These are phyloP conservation scores for Bremia lactucae DNA, from an alignment of 352 stramenopile species.

Conservation along the genomic window DNA sequence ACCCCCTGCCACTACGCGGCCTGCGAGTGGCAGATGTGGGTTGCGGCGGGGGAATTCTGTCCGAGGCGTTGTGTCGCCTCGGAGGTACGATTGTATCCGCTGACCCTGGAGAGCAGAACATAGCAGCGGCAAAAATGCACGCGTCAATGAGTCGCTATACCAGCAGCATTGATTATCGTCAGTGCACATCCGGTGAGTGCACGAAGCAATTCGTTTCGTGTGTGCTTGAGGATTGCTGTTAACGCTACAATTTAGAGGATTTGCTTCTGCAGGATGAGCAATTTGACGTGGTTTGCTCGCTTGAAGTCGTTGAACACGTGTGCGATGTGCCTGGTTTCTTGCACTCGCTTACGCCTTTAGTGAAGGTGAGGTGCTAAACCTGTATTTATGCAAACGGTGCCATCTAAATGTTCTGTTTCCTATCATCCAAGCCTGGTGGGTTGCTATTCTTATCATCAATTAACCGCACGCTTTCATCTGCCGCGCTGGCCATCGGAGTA, in stretches of 20 bases:
- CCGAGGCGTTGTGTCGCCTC: conserved; percentile 66
- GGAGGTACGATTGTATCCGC: conserved; percentile 62
- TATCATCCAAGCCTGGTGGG: conserved; percentile 40
- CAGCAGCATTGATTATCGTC: conserved; percentile 69
- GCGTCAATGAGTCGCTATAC: conserved; percentile 39
- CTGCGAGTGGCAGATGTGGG: conserved; percentile 64
- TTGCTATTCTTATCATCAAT: conserved; percentile 81
- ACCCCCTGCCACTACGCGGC: conserved; percentile 37
- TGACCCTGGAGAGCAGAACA: conserved; percentile 63
- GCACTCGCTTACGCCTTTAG: conserved; percentile 58
- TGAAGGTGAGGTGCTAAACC: conserved; percentile 43
- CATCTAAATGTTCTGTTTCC: not conserved
- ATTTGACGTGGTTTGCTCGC: conserved; percentile 79
- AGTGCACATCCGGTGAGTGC: conserved; percentile 57
- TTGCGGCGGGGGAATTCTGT: conserved; percentile 78
- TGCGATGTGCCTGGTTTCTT: conserved; percentile 59
- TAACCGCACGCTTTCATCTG: conserved; percentile 65
- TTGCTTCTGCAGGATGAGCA: conserved; percentile 53
- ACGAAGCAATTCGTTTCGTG: too few relatives aligned
- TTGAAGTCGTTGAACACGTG: conserved; percentile 83
- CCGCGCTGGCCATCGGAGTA: conserved; percentile 54
- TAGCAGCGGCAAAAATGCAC: conserved; percentile 57
- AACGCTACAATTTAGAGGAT: conserved; percentile 32
- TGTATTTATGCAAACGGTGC: not conserved
- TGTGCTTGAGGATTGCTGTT: too few relatives aligned